phyloP scores from a whole-genome alignment of 768 basidiomycete species.

The Suillus tomentosus region DNA sequence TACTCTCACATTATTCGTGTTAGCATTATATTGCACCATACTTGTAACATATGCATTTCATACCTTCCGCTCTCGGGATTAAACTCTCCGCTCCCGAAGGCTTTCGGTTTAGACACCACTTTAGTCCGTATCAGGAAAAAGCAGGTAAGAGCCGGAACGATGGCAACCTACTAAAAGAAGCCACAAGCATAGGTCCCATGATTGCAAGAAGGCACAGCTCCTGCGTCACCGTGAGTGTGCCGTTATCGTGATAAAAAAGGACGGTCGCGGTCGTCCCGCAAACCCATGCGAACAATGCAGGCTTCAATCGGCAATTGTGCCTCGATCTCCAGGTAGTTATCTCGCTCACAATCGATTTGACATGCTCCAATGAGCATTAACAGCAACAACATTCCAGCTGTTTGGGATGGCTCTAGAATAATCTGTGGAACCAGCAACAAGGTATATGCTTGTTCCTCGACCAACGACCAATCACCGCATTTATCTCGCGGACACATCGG shows the following conservation, averaged over 20 bases:
- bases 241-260: conserved; percentile 16
- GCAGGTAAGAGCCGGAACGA: conserved; percentile 1
- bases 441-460: conserved; percentile 4
- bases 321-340: neutral
- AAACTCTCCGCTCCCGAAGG: conserved; percentile 14
- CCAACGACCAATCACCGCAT: neutral
- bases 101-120: conserved; percentile 5
- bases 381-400: neutral
- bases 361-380: neutral
- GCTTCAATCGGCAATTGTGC: conserved; percentile 6
- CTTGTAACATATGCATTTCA: conserved; percentile 29
- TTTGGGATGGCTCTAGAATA: neutral
- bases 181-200: conserved; percentile 8
- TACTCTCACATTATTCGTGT: conserved; percentile 13
- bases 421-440: neutral
- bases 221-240: conserved; percentile 6
- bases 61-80: conserved; percentile 19
- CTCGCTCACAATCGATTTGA: neutral
- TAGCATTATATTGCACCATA: conserved; percentile 28
- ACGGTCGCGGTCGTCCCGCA: neutral
- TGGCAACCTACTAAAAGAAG: conserved; percentile 1
- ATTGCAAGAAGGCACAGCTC: conserved; percentile 12
- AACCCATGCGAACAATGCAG: conserved; percentile 6
- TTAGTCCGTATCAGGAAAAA: neutral
- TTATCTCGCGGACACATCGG: neutral